These are phyloP conservation scores for Aspergillus kassunensis DNA, from an alignment of 495 filamentous ascomycete species.

Conservation along the genomic window DNA sequence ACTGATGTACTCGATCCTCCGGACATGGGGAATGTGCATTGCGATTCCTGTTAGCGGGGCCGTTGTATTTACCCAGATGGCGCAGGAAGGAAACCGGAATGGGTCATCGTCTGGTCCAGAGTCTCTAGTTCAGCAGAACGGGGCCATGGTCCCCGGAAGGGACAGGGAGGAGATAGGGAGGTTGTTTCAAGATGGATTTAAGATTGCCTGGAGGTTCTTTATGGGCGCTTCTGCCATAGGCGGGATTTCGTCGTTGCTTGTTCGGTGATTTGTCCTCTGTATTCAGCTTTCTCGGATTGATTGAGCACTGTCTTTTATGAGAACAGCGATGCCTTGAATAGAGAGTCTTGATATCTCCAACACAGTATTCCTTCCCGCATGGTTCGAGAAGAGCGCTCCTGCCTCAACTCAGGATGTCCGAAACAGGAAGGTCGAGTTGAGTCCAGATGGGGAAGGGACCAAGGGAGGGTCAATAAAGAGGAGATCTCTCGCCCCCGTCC, in stretches of 20 bases:
- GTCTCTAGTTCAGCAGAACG: neutral
- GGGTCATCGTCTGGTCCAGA: neutral
- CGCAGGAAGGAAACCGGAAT: constrained; percentile 9
- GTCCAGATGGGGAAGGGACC: too few species aligned
- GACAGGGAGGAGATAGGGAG: constrained; percentile 15
- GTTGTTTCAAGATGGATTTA: constrained; percentile 8
- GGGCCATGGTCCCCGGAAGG: constrained; percentile 49
- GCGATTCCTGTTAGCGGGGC: constrained; percentile 59
- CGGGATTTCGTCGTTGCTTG: constrained; percentile 9
- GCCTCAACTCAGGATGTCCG: too few species aligned
- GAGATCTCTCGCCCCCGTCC: too few species aligned
- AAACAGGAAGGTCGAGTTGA: too few species aligned
- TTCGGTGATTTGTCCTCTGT: neutral
- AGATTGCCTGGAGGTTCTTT: constrained; percentile 11
- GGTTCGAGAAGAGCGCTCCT: too few species aligned
- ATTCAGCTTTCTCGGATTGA: too few species aligned
- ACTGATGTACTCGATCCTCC: constrained; percentile 54
- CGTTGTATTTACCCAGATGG: constrained; percentile 51
- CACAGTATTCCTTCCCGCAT: too few species aligned
- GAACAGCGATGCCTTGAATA: too few species aligned
- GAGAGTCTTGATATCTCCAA: too few species aligned
- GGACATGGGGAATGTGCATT: constrained; percentile 58
- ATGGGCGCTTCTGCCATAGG: constrained; percentile 13
- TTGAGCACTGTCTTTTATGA: too few species aligned
- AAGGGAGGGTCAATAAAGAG: too few species aligned